Conservation (phyloP, 805 yeast genomes). For the Danielia oregonensis region DNA sequence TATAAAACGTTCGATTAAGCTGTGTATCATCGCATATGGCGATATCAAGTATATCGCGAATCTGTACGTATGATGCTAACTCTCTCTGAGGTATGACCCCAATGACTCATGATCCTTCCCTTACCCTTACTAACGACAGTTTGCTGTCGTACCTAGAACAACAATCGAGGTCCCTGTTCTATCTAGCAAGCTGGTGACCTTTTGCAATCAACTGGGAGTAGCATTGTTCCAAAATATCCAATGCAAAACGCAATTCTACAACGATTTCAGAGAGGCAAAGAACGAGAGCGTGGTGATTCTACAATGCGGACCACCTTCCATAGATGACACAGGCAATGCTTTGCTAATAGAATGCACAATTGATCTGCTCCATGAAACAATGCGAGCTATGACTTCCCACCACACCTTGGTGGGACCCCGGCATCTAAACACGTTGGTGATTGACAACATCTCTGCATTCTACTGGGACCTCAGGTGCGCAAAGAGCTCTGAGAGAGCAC, state of each 20-base stretch:
- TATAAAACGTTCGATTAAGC: background rate
- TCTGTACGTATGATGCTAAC: background rate
- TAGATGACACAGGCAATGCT: too few relatives aligned
- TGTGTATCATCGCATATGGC: background rate
- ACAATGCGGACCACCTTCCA: too few relatives aligned
- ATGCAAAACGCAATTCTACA: background rate
- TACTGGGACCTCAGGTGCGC: slow-evolving; percentile 26
- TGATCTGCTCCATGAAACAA: background rate
- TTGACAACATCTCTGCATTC: slow-evolving; percentile 33
- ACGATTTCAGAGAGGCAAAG: too few relatives aligned
- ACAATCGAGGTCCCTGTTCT: slow-evolving; percentile 3
- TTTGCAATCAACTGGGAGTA: background rate
- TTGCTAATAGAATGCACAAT: background rate
- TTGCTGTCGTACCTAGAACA: slow-evolving; percentile 3
- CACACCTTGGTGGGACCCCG: background rate
- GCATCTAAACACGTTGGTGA: slow-evolving; percentile 19
- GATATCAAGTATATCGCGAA: background rate
- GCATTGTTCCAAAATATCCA: background rate
- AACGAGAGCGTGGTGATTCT: too few relatives aligned
- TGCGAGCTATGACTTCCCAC: background rate
- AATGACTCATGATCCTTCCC: too few relatives aligned
- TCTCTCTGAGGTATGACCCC: slow-evolving; percentile 6
- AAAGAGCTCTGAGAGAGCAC: slow-evolving; percentile 1
- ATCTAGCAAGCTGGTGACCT: background rate
- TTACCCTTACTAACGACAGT: slow-evolving; percentile 5